Percentiles rank a stretch among this genome's conserved stretches.
Conservation (phyloP, 164 flowering plant species). For the Aristolochia fimbriata region DNA sequence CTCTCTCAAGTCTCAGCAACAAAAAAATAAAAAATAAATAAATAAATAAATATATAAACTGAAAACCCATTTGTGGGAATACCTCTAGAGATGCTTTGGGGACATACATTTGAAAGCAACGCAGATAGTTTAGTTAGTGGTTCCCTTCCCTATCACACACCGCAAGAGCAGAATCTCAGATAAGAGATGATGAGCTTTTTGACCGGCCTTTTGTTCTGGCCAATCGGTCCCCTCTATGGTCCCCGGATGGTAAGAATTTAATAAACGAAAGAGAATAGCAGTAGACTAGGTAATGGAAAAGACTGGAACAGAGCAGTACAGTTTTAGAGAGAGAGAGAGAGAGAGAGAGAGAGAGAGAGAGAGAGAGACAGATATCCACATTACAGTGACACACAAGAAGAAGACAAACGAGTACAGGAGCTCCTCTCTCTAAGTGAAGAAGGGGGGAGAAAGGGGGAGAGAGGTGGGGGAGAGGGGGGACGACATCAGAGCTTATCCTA, state of each 20-base stretch:
- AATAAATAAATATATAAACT: too few relatives aligned
- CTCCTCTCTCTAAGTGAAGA: conserved; percentile 17
- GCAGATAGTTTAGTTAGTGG: conserved; percentile 30
- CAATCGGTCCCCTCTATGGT: conserved; percentile 14
- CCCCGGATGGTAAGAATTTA: conserved; percentile 6
- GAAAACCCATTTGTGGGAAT: neutral
- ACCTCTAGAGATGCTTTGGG: too few relatives aligned
- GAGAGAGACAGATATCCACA: conserved; percentile 25
- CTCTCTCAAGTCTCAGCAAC: neutral
- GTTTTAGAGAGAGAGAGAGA: too few relatives aligned
- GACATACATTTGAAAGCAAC: conserved; percentile 18
- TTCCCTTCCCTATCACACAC: conserved; percentile 34
- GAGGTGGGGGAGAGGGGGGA: neutral
- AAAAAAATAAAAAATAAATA: neutral
- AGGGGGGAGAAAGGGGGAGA: conserved; percentile 21
- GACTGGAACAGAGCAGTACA: conserved; percentile 17
- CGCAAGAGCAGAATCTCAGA: conserved; percentile 52
- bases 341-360: conserved; percentile 11
- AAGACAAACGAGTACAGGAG: conserved; percentile 24
- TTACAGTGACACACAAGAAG: conserved; percentile 40
- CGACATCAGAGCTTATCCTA: conserved; percentile 33
- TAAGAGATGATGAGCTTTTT: conserved; percentile 38
- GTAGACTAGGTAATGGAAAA: neutral
- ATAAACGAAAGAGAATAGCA: conserved; percentile 8
- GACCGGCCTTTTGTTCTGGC: conserved; percentile 16